Evolutionary conservation across 2,329 filamentous ascomycete species (phyloP).

Genomic region (Hypoxylon sp.): DNA sequence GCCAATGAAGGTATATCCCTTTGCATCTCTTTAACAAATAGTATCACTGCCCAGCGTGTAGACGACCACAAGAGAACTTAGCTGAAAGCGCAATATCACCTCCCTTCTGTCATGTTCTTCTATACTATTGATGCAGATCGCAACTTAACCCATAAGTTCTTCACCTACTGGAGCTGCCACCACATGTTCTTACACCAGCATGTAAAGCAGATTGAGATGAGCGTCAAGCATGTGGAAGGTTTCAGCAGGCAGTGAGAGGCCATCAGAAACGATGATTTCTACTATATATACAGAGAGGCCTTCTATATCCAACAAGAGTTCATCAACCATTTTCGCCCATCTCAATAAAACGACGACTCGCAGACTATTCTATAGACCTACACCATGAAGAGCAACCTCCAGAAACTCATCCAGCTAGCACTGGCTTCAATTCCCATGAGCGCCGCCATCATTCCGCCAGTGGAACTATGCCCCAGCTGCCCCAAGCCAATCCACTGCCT

Average conservation of each 20-base stretch:
- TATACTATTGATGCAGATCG: slow-evolving; percentile 17
- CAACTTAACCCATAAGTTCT: not conserved
- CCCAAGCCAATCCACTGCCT: slow-evolving; percentile 30
- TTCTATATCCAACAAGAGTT: not conserved
- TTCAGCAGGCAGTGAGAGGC: not conserved
- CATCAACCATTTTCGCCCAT: not conserved
- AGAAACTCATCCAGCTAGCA: slow-evolving; percentile 6
- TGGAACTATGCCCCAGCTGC: slow-evolving; percentile 28
- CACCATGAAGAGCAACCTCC: slow-evolving; percentile 17
- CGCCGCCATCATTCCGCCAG: slow-evolving; percentile 11
- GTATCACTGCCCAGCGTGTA: no score
- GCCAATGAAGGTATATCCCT: no score
- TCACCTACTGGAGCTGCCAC: not conserved
- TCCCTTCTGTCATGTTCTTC: no score
- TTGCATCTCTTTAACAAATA: no score
- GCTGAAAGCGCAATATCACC: no score
- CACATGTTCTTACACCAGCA: no score
- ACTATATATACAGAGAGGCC: slow-evolving; percentile 4
- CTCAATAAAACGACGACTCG: not conserved
- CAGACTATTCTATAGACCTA: not conserved
- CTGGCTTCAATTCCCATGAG: slow-evolving; percentile 16
- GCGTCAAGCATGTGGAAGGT: not conserved
- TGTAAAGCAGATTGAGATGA: no score
- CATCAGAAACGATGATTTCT: no score
- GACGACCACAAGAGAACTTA: slow-evolving; percentile 9